Conservation (phyloP, 2,329 filamentous ascomycete genomes). For the Cladosporium sp. region DNA sequence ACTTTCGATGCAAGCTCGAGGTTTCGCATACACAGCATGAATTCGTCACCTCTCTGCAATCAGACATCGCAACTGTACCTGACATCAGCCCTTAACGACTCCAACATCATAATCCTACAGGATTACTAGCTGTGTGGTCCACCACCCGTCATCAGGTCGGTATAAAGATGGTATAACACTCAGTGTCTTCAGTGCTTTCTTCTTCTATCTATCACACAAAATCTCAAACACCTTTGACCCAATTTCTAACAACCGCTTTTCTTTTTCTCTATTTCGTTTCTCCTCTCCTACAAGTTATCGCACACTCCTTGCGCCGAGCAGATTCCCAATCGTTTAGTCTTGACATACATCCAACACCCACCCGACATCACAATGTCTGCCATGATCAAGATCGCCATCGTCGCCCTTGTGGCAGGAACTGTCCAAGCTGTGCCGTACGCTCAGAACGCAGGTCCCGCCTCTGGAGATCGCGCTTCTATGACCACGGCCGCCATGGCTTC, state of each 20-base stretch:
- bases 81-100: conserved; percentile 3
- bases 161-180: conserved; percentile 1
- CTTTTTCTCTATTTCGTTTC: conserved; percentile 17
- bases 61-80: background rate
- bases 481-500: conserved; percentile 42
- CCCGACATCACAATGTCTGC: conserved; percentile 26
- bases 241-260: conserved; percentile 10
- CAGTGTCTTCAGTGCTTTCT: conserved; percentile 6
- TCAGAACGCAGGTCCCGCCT: background rate
- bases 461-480: conserved; percentile 48
- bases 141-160: conserved; percentile 26
- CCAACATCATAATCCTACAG: background rate
- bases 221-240: conserved; percentile 24
- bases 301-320: conserved; percentile 17
- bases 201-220: conserved; percentile 4
- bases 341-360: background rate
- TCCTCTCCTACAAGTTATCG: conserved; percentile 15
- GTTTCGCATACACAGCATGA: background rate
- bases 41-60: no score
- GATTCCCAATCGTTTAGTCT: background rate
- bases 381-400: conserved; percentile 29
- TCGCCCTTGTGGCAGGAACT: conserved; percentile 27
- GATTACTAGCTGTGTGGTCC: background rate
- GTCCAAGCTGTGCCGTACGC: conserved; percentile 27
- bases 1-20: background rate